A percentile compares a stretch with the other conserved stretches of the same genome.
Conservation (phyloP, 768 basidiomycete species). For the Auriscalpium vulgare region DNA sequence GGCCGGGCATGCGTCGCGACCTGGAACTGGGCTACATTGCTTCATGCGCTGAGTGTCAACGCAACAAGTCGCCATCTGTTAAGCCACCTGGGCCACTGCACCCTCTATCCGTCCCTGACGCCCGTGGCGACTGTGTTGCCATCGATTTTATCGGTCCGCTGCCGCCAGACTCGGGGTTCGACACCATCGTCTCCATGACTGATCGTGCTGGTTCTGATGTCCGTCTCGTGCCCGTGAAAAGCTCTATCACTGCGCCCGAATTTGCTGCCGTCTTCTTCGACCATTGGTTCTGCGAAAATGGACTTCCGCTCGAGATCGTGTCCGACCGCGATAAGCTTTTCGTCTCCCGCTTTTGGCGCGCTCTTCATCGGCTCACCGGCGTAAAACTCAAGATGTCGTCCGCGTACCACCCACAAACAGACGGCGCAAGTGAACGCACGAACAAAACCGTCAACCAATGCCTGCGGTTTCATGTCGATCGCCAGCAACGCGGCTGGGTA, state of each 20-base stretch:
- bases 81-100: slow-evolving; percentile 18
- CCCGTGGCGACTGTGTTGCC: slow-evolving; percentile 14
- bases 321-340: slow-evolving; percentile 1
- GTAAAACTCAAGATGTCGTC: slow-evolving; percentile 26
- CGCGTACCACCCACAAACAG: slow-evolving; percentile 30
- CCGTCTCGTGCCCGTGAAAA: slow-evolving; percentile 1
- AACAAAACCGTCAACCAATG: slow-evolving; percentile 21
- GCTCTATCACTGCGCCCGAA: slow-evolving; percentile 7
- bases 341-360: slow-evolving; percentile 27
- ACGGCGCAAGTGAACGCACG: slow-evolving; percentile 25
- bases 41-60: slow-evolving; percentile 21
- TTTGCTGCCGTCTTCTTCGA: slow-evolving; percentile 20
- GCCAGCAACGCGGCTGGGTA: slow-evolving; percentile 16
- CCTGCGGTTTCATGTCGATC: slow-evolving; percentile 16
- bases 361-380: slow-evolving; percentile 19
- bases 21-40: slow-evolving; percentile 22
- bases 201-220: slow-evolving; percentile 15
- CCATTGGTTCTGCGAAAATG: slow-evolving; percentile 24
- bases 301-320: slow-evolving; percentile 14
- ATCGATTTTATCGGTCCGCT: slow-evolving; percentile 26
- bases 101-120: slow-evolving; percentile 17
- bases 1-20: slow-evolving; percentile 22
- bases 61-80: slow-evolving; percentile 24
- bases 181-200: slow-evolving; percentile 21
- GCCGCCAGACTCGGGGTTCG: slow-evolving; percentile 18